phyloP scores from a whole-genome alignment of 345 rosid species.

The Eucalyptus pauciflora region DNA sequence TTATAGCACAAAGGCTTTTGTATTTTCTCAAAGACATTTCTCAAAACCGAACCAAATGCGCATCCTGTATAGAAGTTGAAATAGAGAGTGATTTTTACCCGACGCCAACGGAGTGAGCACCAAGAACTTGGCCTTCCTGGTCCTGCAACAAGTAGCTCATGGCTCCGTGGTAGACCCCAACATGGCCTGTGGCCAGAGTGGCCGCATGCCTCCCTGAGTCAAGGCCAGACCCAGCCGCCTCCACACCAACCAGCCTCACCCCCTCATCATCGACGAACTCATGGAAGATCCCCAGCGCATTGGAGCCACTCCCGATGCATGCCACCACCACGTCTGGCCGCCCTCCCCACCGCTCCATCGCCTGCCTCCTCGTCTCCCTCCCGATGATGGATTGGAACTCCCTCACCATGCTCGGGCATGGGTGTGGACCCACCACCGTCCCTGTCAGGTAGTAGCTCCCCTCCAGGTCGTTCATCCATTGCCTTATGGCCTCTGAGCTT shows the following conservation, averaged over 20 bases:
- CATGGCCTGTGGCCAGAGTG: constrained; percentile 61
- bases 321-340: constrained; percentile 81
- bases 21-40: no score
- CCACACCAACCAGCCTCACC: constrained; percentile 70
- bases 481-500: constrained; percentile 60
- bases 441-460: constrained; percentile 40
- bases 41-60: rapidly evolving
- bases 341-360: constrained; percentile 75
- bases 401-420: constrained; percentile 67
- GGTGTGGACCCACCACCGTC: constrained; percentile 80
- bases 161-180: constrained; percentile 83
- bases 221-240: constrained; percentile 75
- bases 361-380: constrained; percentile 72
- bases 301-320: constrained; percentile 80
- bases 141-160: constrained; percentile 77
- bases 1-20: no score
- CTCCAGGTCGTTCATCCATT: constrained; percentile 43
- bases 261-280: constrained; percentile 53
- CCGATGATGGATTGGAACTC: constrained; percentile 87
- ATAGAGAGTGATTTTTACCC: constrained; percentile 27
- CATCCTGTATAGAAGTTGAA: background rate
- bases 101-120: constrained; percentile 47
- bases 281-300: constrained; percentile 75
- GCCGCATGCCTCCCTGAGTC: constrained; percentile 75
- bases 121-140: constrained; percentile 55